Evolutionary conservation across 331 rosid genomes (phyloP).

Genomic region (Pyrus hybrid): DNA sequence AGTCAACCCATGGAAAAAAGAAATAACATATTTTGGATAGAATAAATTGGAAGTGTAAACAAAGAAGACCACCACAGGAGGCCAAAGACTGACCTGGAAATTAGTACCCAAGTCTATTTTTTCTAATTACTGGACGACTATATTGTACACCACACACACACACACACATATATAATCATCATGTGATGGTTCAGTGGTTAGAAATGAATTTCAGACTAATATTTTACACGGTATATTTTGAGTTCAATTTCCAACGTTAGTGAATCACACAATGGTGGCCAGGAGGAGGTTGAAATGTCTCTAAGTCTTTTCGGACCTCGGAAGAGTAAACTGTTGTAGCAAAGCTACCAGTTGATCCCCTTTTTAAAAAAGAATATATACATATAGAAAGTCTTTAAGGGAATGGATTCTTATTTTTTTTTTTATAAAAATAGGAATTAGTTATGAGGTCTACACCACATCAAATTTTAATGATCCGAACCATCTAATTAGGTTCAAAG

Average conservation of each 20-base stretch:
- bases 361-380: too few relatives aligned
- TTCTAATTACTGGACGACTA: not conserved
- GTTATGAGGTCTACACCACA: too few relatives aligned
- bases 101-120: not conserved
- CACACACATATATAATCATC: too few relatives aligned
- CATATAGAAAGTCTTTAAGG: too few relatives aligned
- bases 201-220: rapidly evolving
- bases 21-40: not conserved
- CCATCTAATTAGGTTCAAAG: too few relatives aligned
- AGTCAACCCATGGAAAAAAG: too few relatives aligned
- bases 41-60: not conserved
- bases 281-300: rapidly evolving
- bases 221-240: rapidly evolving
- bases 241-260: rapidly evolving
- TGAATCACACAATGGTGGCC: too few relatives aligned
- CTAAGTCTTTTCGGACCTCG: rapidly evolving
- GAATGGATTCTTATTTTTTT: too few relatives aligned
- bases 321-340: too few relatives aligned
- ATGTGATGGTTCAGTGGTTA: rapidly evolving
- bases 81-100: not conserved
- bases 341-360: rapidly evolving
- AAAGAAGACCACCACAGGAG: not conserved
- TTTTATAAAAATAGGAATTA: too few relatives aligned
- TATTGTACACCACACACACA: not conserved
- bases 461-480: too few relatives aligned